A percentile compares a stretch with the other conserved stretches of the same genome.
Conservation (phyloP, 2,329 filamentous ascomycete genomes). For the Sporothrix pseudoabietina region DNA sequence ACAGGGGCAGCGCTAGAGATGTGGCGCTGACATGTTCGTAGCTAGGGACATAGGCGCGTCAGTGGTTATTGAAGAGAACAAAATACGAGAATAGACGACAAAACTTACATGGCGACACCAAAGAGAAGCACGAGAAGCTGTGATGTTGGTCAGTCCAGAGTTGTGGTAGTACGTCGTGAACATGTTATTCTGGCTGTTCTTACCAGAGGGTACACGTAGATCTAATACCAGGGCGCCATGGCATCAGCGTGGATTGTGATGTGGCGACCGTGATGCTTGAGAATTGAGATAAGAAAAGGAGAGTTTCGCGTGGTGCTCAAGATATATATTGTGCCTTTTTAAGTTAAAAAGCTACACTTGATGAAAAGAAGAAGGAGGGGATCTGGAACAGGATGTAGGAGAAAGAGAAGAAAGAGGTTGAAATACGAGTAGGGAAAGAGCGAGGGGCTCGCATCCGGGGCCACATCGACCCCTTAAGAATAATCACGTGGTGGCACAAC, state of each 20-base stretch:
- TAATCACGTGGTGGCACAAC: not conserved
- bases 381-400: too few species aligned
- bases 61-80: not conserved
- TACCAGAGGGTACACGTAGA: slow-evolving; percentile 1
- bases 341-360: too few species aligned
- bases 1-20: slow-evolving; percentile 33
- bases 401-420: not conserved
- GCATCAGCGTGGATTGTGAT: too few species aligned
- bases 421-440: not conserved
- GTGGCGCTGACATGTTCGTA: slow-evolving; percentile 32
- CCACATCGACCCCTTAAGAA: not conserved
- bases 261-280: too few species aligned
- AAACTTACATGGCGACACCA: slow-evolving; percentile 10
- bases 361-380: too few species aligned
- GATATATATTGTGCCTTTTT: too few species aligned
- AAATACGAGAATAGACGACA: not conserved
- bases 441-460: not conserved
- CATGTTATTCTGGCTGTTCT: not conserved
- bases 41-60: slow-evolving; percentile 2
- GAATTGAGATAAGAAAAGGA: too few species aligned
- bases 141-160: not conserved
- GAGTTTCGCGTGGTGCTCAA: not conserved
- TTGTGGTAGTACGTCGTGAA: too few species aligned
- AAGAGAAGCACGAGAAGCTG: slow-evolving; percentile 14
- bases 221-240: slow-evolving; percentile 2